These are phyloP conservation scores for Halophytophthora batemanensis DNA, from an alignment of 352 stramenopile genomes.

Conservation along the genomic window DNA sequence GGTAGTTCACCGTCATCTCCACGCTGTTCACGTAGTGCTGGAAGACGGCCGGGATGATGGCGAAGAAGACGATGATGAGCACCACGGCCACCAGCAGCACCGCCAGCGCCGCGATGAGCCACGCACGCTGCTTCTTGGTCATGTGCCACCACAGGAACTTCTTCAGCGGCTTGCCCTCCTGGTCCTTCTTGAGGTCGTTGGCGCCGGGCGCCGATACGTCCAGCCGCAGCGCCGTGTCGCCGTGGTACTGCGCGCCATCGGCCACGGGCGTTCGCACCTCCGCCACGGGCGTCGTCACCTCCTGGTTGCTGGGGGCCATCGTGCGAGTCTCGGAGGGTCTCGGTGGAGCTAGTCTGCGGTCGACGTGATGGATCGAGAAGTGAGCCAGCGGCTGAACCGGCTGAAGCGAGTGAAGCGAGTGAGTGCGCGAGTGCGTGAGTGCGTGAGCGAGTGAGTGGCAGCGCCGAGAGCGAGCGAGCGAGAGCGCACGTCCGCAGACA, in stretches of 20 bases:
- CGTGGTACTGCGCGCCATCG: conserved; percentile 25
- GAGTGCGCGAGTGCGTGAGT: too few species aligned
- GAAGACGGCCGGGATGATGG: conserved; percentile 51
- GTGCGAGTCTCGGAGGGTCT: too few species aligned
- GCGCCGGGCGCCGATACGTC: conserved; percentile 23
- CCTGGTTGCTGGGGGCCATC: too few species aligned
- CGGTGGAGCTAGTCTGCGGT: too few species aligned
- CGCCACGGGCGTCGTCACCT: conserved; percentile 24
- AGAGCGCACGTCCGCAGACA: too few species aligned
- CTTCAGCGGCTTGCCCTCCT: conserved; percentile 20
- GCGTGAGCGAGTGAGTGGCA: too few species aligned
- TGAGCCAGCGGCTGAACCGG: too few species aligned
- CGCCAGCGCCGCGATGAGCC: conserved; percentile 35
- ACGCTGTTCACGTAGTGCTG: conserved; percentile 61
- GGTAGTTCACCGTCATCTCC: conserved; percentile 54
- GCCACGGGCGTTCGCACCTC: too few species aligned
- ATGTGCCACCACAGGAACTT: conserved; percentile 58
- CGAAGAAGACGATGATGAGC: conserved; percentile 66
- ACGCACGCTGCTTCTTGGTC: conserved; percentile 49
- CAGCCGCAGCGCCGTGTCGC: conserved; percentile 22
- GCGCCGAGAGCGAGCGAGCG: too few species aligned
- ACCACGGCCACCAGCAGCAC: conserved; percentile 39
- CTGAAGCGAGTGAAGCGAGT: too few species aligned
- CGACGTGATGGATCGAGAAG: too few species aligned
- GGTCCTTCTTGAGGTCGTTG: conserved; percentile 33